These are phyloP conservation scores for Boletus patriciae DNA, from an alignment of 768 basidiomycete genomes.

Conservation along the genomic window DNA sequence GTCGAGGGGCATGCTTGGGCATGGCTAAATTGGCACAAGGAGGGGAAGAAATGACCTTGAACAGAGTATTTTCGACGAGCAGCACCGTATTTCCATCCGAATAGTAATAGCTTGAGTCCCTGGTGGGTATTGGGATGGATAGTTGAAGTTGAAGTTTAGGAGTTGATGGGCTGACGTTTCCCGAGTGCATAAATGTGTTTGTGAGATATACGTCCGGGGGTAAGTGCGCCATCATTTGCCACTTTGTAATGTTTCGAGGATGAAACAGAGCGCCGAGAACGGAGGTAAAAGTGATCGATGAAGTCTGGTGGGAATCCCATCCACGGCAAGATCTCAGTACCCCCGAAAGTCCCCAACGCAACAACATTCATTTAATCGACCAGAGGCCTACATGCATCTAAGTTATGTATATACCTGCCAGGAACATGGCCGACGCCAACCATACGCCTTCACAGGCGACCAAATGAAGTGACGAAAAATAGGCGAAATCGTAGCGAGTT, in stretches of 20 bases:
- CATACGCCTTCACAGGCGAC: not conserved
- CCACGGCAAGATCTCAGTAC: constrained; percentile 19
- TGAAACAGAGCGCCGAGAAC: constrained; percentile 8
- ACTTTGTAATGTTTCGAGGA: constrained; percentile 15
- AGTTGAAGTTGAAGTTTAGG: constrained; percentile 36
- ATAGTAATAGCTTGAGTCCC: constrained; percentile 43
- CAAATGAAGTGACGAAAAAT: constrained; percentile 5
- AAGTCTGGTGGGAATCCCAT: constrained; percentile 20
- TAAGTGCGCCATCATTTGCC: constrained; percentile 29
- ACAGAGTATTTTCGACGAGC: constrained; percentile 44
- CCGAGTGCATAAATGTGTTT: constrained; percentile 35
- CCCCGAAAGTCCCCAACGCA: not conserved
- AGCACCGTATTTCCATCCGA: constrained; percentile 43
- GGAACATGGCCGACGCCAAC: not conserved
- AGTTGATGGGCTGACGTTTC: constrained; percentile 31
- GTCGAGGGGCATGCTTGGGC: constrained; percentile 19
- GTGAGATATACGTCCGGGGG: constrained; percentile 34
- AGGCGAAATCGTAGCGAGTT: constrained; percentile 6
- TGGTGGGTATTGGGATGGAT: constrained; percentile 35
- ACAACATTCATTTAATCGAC: not conserved
- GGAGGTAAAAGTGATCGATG: not conserved
- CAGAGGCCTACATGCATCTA: constrained; percentile 14
- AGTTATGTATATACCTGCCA: constrained; percentile 15
- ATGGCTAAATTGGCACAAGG: constrained; percentile 13
- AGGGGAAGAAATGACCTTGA: constrained; percentile 42